These are phyloP conservation scores for Dothidotthia symphoricarpi DNA, from an alignment of 2,329 filamentous ascomycete species.

Conservation along the genomic window DNA sequence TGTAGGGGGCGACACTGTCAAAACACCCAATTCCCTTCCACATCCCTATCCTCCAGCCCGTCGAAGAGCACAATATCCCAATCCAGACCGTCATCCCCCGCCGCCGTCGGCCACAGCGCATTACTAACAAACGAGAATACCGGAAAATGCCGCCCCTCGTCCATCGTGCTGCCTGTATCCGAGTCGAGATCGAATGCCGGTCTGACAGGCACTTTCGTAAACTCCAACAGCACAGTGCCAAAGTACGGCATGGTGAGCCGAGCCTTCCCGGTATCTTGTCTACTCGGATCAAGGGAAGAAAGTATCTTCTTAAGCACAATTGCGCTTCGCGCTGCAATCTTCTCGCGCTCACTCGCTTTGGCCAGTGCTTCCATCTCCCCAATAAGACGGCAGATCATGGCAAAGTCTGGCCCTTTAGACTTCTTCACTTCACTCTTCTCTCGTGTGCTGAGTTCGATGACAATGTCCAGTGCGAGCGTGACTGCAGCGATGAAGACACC, in stretches of 20 bases:
- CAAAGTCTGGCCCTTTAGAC: slow-evolving; percentile 36
- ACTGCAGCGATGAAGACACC: slow-evolving; percentile 38
- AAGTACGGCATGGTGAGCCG: slow-evolving; percentile 37
- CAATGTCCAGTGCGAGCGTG: slow-evolving; percentile 37
- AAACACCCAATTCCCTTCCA: slow-evolving; percentile 39
- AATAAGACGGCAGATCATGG: slow-evolving; percentile 38
- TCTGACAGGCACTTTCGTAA: slow-evolving; percentile 26
- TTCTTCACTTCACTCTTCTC: slow-evolving; percentile 36
- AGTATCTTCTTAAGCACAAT: slow-evolving; percentile 37
- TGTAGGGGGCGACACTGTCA: slow-evolving; percentile 4
- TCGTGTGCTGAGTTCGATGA: slow-evolving; percentile 37
- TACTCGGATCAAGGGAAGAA: slow-evolving; percentile 31
- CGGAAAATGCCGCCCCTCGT: slow-evolving; percentile 26
- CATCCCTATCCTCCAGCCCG: slow-evolving; percentile 35
- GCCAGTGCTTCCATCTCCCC: slow-evolving; percentile 38
- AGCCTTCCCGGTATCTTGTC: slow-evolving; percentile 18
- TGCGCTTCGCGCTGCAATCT: slow-evolving; percentile 34
- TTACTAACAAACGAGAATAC: slow-evolving; percentile 39
- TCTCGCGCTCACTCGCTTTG: slow-evolving; percentile 32
- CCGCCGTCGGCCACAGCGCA: slow-evolving; percentile 30
- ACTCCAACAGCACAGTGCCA: slow-evolving; percentile 34
- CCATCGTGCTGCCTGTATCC: slow-evolving; percentile 28
- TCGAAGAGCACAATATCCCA: slow-evolving; percentile 39
- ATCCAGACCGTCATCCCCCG: slow-evolving; percentile 19
- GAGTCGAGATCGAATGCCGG: slow-evolving; percentile 34